Evolutionary conservation across 192 early-diverging fungal species (phyloP), one percentile per base, ranked within the genome.

Genomic region (Mortierella antarctica): DNA sequence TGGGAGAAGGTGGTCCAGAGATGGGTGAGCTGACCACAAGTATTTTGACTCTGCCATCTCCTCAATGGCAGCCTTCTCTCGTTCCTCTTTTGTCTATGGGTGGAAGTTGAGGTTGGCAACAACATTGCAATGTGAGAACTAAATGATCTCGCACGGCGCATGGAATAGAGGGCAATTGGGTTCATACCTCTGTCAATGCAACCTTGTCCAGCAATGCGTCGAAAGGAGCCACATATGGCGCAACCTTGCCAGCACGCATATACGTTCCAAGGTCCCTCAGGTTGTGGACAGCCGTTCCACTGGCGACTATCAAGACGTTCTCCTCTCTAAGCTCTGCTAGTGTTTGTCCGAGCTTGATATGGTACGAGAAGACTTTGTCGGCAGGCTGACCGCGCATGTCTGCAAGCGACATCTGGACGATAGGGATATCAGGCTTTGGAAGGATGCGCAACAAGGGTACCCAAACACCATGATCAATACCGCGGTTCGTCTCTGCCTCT

Each of bases 401-500:
- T 46, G 82, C 88, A 5, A 89, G 78, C n/a, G 91, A 92, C 45
- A 93, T 82, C 65, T 92, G 90, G 13, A 91, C 75, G 58, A 93
- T 87, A 0, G 92, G 92, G 61, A 93, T 87, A 14, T 83, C 83
- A 12, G 85, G 81, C 1, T 79, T 84, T 51, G 86, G 73, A 9
- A 91, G 83, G n/a, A 90, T 90, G 17, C 90, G 83, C 51, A 92
- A 87, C 23, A 92, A 64, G 4, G 89, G 90, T 0, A 93, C 89
- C 92, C 92, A 93, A 5, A 88, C 87, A 23, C 92, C 92, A 63
- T 93, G 92, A 59, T 93, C 92, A 39, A 90, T 83, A 5, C 92
- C 92, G 17, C 90, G 84, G 41, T 88, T 82, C 6, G 86, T 82
- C 52, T 84, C 77, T 12, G 69, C 57, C 9, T 84, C 74, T 17